phyloP scores from a whole-genome alignment of 1,284 basidiomycete species.

The Ceratobasidium theobromae region DNA sequence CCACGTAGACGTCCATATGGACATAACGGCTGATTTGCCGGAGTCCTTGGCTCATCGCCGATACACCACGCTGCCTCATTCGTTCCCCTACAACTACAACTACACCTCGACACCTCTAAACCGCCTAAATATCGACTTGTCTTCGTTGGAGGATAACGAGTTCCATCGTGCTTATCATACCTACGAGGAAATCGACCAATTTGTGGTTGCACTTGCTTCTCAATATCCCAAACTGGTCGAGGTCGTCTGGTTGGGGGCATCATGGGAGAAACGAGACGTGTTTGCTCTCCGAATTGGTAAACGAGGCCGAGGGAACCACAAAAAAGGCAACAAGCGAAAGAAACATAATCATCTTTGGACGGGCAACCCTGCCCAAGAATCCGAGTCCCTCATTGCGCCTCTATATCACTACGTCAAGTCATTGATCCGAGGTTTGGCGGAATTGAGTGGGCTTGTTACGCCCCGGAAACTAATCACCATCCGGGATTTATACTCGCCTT shows the following conservation, averaged over 20 bases:
- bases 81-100: background rate
- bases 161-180: constrained; percentile 34
- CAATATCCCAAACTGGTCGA: constrained; percentile 31
- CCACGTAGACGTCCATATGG: constrained; percentile 34
- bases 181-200: constrained; percentile 31
- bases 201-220: constrained; percentile 32
- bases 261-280: constrained; percentile 34
- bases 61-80: constrained; percentile 14
- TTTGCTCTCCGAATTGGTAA: constrained; percentile 34
- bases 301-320: constrained; percentile 8
- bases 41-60: constrained; percentile 8
- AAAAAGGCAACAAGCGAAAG: constrained; percentile 36
- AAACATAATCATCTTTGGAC: constrained; percentile 1
- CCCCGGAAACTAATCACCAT: background rate
- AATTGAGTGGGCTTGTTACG: background rate
- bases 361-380: background rate
- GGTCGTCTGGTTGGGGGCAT: constrained; percentile 35
- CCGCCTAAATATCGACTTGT: constrained; percentile 19
- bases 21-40: background rate
- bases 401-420: background rate
- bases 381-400: background rate
- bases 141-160: constrained; percentile 8
- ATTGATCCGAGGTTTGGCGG: background rate
- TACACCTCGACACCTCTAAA: background rate
- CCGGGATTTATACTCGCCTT: background rate